phyloP scores from a whole-genome alignment of 1,284 basidiomycete species.

The Termitomyces sp. region DNA sequence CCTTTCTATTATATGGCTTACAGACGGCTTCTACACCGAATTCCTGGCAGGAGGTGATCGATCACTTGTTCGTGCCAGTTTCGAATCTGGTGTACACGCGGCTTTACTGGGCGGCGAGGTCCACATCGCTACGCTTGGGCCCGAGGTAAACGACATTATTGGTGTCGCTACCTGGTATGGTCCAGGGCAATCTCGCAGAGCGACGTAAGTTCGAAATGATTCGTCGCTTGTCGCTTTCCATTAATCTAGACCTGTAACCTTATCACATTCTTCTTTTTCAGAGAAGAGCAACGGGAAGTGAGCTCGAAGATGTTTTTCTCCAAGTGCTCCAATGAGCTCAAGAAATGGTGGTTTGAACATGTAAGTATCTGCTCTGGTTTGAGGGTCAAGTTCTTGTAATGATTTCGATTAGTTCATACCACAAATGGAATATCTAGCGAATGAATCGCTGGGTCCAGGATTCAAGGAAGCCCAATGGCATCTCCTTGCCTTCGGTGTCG shows the following conservation, averaged over 20 bases:
- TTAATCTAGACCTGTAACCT: too few species aligned
- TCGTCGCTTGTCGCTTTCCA: too few species aligned
- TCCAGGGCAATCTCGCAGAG: slow-evolving; percentile 20
- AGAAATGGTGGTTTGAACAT: slow-evolving; percentile 25
- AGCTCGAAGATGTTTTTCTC: slow-evolving; percentile 22
- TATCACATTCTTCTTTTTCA: slow-evolving; percentile 5
- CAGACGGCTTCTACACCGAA: slow-evolving; percentile 23
- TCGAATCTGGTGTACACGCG: slow-evolving; percentile 19
- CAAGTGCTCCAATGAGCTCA: slow-evolving; percentile 16
- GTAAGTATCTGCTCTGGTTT: slow-evolving; percentile 14
- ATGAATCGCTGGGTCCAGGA: slow-evolving; percentile 17
- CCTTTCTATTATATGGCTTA: neutral
- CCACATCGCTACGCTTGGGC: slow-evolving; percentile 21
- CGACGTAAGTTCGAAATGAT: slow-evolving; percentile 16
- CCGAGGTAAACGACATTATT: slow-evolving; percentile 21
- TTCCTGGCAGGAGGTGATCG: slow-evolving; percentile 23
- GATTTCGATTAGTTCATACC: slow-evolving; percentile 19
- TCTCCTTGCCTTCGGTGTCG: slow-evolving; percentile 24
- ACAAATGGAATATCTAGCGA: slow-evolving; percentile 14
- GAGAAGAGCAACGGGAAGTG: slow-evolving; percentile 22
- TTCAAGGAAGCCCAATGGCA: slow-evolving; percentile 23
- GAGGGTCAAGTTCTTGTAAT: neutral
- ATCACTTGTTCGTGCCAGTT: slow-evolving; percentile 14
- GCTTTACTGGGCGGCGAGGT: slow-evolving; percentile 24
- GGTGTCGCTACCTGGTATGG: slow-evolving; percentile 27